Percentiles rank a stretch among this genome's conserved stretches.
Evolutionary conservation across 2,329 filamentous ascomycete genomes (phyloP).

Genomic region (Geosmithia flava): DNA sequence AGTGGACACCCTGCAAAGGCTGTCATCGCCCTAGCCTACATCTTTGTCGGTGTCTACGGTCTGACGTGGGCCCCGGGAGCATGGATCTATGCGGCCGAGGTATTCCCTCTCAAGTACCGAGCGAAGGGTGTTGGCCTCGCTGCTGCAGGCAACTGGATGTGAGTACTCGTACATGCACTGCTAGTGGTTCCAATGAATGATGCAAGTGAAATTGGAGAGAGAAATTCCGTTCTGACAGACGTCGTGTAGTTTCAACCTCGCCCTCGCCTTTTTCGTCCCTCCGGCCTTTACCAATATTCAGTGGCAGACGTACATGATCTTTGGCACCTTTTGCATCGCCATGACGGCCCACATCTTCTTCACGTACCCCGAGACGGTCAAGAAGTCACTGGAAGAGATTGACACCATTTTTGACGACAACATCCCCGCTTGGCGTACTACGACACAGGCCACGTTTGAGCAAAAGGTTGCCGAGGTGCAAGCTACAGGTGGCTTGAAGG

Average conservation of each 20-base stretch:
- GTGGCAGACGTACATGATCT: conserved; percentile 37
- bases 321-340: conserved; percentile 27
- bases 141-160: conserved; percentile 30
- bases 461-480: conserved; percentile 1
- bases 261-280: conserved; percentile 24
- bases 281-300: conserved; percentile 24
- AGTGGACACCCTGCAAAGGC: conserved; percentile 30
- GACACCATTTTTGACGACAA: conserved; percentile 24
- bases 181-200: neutral
- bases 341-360: conserved; percentile 30
- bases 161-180: conserved; percentile 19
- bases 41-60: conserved; percentile 22
- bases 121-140: conserved; percentile 41
- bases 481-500: neutral
- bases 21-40: conserved; percentile 38
- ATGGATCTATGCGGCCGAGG: conserved; percentile 10
- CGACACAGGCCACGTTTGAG: neutral
- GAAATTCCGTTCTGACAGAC: neutral
- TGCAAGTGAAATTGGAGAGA: neutral
- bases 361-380: conserved; percentile 32
- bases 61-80: conserved; percentile 19
- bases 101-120: conserved; percentile 32
- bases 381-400: conserved; percentile 47
- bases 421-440: conserved; percentile 3
- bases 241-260: conserved; percentile 20